These are phyloP conservation scores for Meyerozyma guilliermondii DNA, from an alignment of 1,139 yeast species.

Conservation along the genomic window DNA sequence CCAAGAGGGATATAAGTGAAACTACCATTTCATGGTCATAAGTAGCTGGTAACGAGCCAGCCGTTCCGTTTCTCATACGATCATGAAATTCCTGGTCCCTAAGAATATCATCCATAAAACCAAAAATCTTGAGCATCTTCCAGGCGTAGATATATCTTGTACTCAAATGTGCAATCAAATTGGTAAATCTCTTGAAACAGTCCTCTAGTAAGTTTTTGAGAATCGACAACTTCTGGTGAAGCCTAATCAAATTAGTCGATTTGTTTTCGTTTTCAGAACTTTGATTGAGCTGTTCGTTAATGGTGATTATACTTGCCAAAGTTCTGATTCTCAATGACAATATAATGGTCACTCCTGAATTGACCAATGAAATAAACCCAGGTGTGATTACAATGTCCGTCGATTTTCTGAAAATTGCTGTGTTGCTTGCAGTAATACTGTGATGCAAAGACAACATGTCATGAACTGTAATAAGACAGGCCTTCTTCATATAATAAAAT, in stretches of 20 bases:
- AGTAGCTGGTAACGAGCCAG: background rate
- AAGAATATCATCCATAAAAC: background rate
- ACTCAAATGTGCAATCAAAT: background rate
- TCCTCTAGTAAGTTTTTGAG: background rate
- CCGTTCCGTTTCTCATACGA: background rate
- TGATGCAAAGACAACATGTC: conserved; percentile 11
- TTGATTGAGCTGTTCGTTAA: background rate
- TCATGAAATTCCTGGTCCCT: background rate
- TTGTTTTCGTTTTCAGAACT: background rate
- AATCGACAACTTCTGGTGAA: background rate
- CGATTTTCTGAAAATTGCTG: conserved; percentile 6
- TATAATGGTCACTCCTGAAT: conserved; percentile 4
- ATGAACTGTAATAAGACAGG: conserved; percentile 5
- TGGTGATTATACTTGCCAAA: background rate
- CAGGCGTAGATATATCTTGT: background rate
- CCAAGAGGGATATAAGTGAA: background rate
- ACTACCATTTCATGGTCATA: background rate
- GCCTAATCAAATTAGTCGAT: background rate
- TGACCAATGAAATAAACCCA: conserved; percentile 8
- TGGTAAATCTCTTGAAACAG: background rate
- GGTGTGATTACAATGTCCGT: conserved; percentile 11
- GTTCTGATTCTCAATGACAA: background rate
- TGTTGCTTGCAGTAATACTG: conserved; percentile 6
- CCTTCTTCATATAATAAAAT: conserved; percentile 10
- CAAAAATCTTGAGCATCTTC: background rate